Evolutionary conservation across 768 basidiomycete genomes (phyloP).

Genomic region (Trametopsis cervina): DNA sequence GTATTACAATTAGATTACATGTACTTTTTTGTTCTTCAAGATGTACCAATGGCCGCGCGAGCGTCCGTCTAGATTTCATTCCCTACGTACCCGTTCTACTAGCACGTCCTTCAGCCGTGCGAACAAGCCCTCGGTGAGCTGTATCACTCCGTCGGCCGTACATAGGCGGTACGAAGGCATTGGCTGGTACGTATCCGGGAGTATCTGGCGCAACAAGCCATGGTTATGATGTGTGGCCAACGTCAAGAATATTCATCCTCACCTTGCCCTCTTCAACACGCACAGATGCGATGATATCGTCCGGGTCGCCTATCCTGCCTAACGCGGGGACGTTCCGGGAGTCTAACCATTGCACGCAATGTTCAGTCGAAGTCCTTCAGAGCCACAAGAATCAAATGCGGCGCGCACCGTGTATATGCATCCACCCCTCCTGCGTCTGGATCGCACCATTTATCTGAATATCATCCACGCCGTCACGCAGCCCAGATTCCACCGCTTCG

Average conservation of each 20-base stretch:
- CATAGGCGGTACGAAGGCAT: conserved; percentile 83
- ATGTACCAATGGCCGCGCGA: background rate
- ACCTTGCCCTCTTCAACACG: conserved; percentile 66
- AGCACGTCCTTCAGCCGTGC: conserved; percentile 37
- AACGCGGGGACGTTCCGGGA: conserved; percentile 67
- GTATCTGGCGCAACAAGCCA: conserved; percentile 36
- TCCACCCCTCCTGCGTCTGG: conserved; percentile 73
- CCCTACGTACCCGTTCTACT: conserved; percentile 14
- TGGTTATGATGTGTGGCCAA: background rate
- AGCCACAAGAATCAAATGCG: background rate
- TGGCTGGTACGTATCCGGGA: conserved; percentile 66
- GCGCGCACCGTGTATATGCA: conserved; percentile 64
- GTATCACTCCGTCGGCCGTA: conserved; percentile 64
- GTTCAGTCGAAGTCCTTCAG: too few relatives aligned
- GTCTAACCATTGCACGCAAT: conserved; percentile 42
- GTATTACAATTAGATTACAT: background rate
- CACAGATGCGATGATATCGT: conserved; percentile 77
- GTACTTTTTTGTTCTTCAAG: background rate
- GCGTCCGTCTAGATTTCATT: too few relatives aligned
- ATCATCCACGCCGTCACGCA: conserved; percentile 55
- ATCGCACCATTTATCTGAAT: conserved; percentile 57
- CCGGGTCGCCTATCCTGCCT: conserved; percentile 73
- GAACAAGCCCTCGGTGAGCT: conserved; percentile 63
- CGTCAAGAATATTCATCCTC: too few relatives aligned
- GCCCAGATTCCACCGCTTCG: conserved; percentile 44